These are phyloP conservation scores for Lophium mytilinum DNA, from an alignment of 495 filamentous ascomycete genomes.

Conservation along the genomic window DNA sequence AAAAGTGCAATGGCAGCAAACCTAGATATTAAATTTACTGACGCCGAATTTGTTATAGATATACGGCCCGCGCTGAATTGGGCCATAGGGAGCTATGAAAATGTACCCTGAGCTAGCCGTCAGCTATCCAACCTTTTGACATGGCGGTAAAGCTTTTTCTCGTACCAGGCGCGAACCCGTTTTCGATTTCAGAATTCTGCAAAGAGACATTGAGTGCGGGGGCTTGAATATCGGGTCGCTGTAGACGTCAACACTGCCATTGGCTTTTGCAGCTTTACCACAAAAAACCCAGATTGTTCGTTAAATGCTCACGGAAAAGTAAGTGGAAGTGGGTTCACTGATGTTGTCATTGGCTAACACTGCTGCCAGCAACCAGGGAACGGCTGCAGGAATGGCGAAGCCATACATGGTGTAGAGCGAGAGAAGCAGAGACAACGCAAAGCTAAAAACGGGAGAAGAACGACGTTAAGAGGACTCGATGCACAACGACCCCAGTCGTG, in stretches of 20 bases:
- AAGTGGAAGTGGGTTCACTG: slow-evolving; percentile 1
- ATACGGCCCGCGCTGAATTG: slow-evolving; percentile 9
- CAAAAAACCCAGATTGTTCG: background rate
- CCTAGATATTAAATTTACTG: background rate
- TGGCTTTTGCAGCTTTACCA: background rate
- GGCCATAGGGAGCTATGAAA: slow-evolving; percentile 9
- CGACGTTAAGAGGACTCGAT: too few species aligned
- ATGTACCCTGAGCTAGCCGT: slow-evolving; percentile 9
- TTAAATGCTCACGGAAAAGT: background rate
- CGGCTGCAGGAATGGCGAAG: background rate
- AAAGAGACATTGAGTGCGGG: background rate
- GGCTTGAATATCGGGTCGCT: slow-evolving; percentile 2
- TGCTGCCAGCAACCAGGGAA: background rate
- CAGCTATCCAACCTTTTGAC: background rate
- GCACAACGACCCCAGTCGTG: too few species aligned
- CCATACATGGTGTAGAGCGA: background rate
- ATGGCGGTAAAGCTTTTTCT: background rate
- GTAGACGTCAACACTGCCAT: background rate
- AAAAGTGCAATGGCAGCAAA: background rate
- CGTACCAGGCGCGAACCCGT: slow-evolving; percentile 7
- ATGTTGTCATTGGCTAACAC: background rate
- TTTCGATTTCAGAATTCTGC: background rate
- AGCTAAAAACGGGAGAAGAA: background rate
- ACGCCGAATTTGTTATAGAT: slow-evolving; percentile 19
- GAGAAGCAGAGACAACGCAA: background rate